Evolutionary conservation across 176 grass and related monocot genomes (phyloP).

Genomic region (Avena eriantha): DNA sequence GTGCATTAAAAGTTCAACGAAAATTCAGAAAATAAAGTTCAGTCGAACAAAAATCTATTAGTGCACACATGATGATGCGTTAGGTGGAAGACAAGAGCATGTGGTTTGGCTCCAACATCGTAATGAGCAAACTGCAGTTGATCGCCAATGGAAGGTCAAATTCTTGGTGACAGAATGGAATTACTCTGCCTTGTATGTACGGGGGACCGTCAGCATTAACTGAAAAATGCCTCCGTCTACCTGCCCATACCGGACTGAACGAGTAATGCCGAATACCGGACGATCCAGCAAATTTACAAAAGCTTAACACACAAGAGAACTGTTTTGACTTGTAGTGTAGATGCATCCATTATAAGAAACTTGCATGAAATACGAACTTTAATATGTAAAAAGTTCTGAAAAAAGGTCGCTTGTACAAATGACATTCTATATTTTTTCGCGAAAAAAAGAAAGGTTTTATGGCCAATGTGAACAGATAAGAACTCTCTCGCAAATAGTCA

Average conservation of each 20-base stretch:
- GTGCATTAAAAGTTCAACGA: background rate
- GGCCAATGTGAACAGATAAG: too few relatives aligned
- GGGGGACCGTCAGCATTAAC: conserved; percentile 14
- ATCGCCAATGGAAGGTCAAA: conserved; percentile 23
- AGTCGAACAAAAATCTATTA: background rate
- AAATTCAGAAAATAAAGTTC: background rate
- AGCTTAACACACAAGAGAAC: too few relatives aligned
- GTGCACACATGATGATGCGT: background rate
- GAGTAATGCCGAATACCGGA: background rate
- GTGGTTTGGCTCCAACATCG: background rate
- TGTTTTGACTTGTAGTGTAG: too few relatives aligned
- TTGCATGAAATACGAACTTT: too few relatives aligned
- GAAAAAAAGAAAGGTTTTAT: too few relatives aligned
- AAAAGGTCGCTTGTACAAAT: too few relatives aligned
- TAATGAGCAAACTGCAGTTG: conserved; percentile 34
- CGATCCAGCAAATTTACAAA: background rate
- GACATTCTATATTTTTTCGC: too few relatives aligned
- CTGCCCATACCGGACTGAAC: too few relatives aligned
- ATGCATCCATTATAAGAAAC: too few relatives aligned
- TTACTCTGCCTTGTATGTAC: background rate
- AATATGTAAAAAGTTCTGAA: too few relatives aligned
- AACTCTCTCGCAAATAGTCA: too few relatives aligned
- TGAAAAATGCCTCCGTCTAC: background rate
- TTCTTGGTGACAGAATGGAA: background rate
- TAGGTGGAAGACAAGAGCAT: conserved; percentile 15